Evolutionary conservation across 2,329 filamentous ascomycete genomes (phyloP), one percentile per base, ranked within the genome.

Genomic region (Monosporascus ibericus): DNA sequence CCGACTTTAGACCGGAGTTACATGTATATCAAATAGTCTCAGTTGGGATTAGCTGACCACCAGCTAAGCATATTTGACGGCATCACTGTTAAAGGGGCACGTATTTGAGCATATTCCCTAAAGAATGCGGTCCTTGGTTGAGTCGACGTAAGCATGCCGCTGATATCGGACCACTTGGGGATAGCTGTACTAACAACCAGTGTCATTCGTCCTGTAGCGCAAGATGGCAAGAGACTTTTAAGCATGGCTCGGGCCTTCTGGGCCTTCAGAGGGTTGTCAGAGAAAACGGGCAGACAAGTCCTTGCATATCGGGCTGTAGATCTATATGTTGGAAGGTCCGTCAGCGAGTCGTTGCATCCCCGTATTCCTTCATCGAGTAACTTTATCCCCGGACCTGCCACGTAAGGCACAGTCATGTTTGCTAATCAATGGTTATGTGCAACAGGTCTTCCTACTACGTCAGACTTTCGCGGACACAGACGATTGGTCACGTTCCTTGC

Each of bases 291-390:
- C 68, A 78, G 17, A 69, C 69, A 11, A 87, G 80, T 62, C 83
- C 86, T 48, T 90, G 87, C 66, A 72, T 84, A 50, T 76, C 84
- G 47, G 90, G 90, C 15, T 82, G 91, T 58, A 84, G 92, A 52
- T 96, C 92, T 3, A 80, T 95, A 38, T 95, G 88, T 70, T 97
- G 92, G 92, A 96, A 96, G 82, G 88, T 87, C 65, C 62, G 51
- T 55, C 22, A 17, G 24, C 18, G 4, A n/a, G 38, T 40, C 9
- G 6, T 44, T 15, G 5, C 18, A 25, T 15, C 40, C 20, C 40
- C 20, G 11, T 22, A 22, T 44, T 24, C 18, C 38, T 18, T 40
- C 7, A 20, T 40, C 17, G 17, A 20, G 11, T 40, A 3, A 40
- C 38, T 40, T 15, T 34, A 34, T 34, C 30, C 30, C 30, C 5